phyloP scores from a whole-genome alignment of 768 basidiomycete species.

The Ramaria sp. region DNA sequence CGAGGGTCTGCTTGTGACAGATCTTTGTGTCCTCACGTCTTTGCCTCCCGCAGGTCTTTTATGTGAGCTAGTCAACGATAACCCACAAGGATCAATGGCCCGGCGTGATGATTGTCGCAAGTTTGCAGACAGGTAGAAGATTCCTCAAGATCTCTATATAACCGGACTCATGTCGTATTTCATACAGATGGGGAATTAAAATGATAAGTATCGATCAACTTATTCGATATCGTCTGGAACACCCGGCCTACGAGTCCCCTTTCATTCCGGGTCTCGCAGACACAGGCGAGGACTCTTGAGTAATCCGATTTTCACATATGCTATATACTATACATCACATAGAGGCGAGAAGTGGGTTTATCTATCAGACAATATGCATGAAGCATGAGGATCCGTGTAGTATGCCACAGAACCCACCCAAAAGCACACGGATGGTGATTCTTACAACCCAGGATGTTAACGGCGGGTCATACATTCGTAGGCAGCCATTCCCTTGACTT shows the following conservation, averaged over 20 bases:
- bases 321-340: too few species aligned
- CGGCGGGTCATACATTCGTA: too few species aligned
- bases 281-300: background rate
- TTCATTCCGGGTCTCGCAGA: background rate
- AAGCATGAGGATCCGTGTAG: too few species aligned
- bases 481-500: too few species aligned
- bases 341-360: too few species aligned
- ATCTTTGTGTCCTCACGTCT: constrained; percentile 71
- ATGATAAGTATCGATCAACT: constrained; percentile 84
- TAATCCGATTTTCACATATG: too few species aligned
- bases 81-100: constrained; percentile 86
- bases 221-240: constrained; percentile 20
- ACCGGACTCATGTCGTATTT: background rate
- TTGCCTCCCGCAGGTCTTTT: constrained; percentile 68
- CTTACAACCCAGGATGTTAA: too few species aligned
- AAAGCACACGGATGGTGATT: too few species aligned
- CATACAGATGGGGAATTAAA: constrained; percentile 59
- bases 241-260: background rate
- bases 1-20: constrained; percentile 22
- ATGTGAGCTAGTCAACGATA: constrained; percentile 93
- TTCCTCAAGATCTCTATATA: background rate
- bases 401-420: too few species aligned
- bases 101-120: constrained; percentile 83
- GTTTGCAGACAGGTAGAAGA: constrained; percentile 56
- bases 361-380: too few species aligned